Evolutionary conservation across 2,329 filamentous ascomycete species (phyloP), one percentile per base, ranked within the genome.

Genomic region (Zymoseptoria ardabiliae): DNA sequence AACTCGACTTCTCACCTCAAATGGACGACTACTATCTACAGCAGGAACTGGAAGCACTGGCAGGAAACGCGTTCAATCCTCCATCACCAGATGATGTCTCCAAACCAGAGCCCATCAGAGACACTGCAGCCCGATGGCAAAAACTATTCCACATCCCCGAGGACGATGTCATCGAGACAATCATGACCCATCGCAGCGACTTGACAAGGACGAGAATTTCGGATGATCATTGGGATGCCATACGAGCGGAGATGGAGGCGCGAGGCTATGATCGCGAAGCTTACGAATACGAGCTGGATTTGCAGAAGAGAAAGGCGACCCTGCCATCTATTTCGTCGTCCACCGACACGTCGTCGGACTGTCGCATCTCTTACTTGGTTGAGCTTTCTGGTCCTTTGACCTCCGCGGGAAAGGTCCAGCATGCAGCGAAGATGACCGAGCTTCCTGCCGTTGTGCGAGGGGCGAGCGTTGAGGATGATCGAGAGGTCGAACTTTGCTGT

Each of bases 191-290:
- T 45, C 70, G 71, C n/a, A 65, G 62, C 8, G 66, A 76, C 54
- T 63, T 73, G 5, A 69, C 69, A 6, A 67, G 72, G 8, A 67
- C 65, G 5, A 69, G 72, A 21, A 65, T 76, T 35, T 70, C 72
- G 0, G 69, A 75, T 55, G 69, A 71, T 5, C 73, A 75, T 30
- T 77, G 75, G 73, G 61, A 66, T 0, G 59, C 71, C 0, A 59
- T 76, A 55, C 61, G 59, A 19, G 45, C 58, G 0, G 68, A 69
- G 10, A 71, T 71, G 56, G 72, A 74, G 62, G 63, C 64, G 0
- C 54, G 68, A 22, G 74, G 74, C 13, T 74, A 73, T 58, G 73
- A 75, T 53, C 72, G 71, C 11, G 74, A 76, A 58, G 70, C 72
- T 1, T 78, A 76, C 59, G 75, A 77, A 63, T 72, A 75, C 50